phyloP scores from a whole-genome alignment of 2,329 filamentous ascomycete species.

The Colletotrichum tofieldiae region DNA sequence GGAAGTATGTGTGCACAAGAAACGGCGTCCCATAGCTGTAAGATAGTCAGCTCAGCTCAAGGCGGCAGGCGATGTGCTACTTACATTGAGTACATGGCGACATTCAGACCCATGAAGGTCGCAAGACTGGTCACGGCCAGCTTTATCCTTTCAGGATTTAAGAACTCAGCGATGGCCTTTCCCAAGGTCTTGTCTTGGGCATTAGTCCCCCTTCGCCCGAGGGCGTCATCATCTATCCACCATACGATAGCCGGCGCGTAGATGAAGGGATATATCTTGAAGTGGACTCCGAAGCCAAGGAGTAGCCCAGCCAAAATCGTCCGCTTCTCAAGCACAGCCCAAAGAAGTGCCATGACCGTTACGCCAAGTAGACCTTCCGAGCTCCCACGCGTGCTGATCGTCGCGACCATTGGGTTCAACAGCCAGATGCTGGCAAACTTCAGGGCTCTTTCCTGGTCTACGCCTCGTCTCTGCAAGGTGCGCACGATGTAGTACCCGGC shows the following conservation, averaged over 20 bases:
- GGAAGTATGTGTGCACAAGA: constrained; percentile 90
- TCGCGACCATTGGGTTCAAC: constrained; percentile 97
- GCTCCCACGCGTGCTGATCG: constrained; percentile 95
- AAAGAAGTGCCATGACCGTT: constrained; percentile 86
- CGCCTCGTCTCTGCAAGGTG: constrained; percentile 58
- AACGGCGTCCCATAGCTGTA: constrained; percentile 84
- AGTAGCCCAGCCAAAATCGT: constrained; percentile 79
- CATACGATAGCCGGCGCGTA: constrained; percentile 87
- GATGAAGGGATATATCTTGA: constrained; percentile 99
- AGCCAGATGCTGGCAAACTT: constrained; percentile 91
- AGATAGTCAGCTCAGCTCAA: not conserved
- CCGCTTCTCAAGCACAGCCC: constrained; percentile 80
- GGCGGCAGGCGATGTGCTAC: constrained; percentile 46
- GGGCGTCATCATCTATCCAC: constrained; percentile 78
- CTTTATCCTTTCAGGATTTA: constrained; percentile 69
- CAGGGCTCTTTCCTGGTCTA: constrained; percentile 71
- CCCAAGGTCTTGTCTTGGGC: constrained; percentile 42
- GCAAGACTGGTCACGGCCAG: constrained; percentile 76
- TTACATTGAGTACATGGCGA: constrained; percentile 83
- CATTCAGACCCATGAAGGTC: constrained; percentile 83
- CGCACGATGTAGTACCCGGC: constrained; percentile 83
- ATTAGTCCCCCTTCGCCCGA: constrained; percentile 47
- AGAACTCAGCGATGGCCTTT: constrained; percentile 57
- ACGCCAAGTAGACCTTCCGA: constrained; percentile 92
- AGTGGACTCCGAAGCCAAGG: constrained; percentile 89